These are phyloP conservation scores for Pseudozyma thailandica DNA, from an alignment of 1,284 basidiomycete species.

Conservation along the genomic window DNA sequence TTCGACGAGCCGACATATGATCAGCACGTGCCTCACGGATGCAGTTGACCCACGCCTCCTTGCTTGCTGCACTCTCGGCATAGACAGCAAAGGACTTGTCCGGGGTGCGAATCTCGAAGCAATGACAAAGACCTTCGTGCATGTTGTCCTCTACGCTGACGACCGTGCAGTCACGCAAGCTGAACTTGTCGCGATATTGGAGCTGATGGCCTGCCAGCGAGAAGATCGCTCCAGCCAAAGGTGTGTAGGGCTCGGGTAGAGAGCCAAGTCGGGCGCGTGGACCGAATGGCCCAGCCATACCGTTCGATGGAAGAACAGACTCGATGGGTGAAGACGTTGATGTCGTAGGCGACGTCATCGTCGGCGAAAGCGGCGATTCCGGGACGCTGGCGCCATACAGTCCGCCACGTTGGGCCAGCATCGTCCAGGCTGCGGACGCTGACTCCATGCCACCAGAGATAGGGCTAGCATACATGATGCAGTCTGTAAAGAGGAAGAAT, in stretches of 20 bases:
- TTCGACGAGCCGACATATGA: conserved; percentile 57
- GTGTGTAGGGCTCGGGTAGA: conserved; percentile 38
- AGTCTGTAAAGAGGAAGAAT: conserved; percentile 67
- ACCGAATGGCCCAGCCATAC: conserved; percentile 11
- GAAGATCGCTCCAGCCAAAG: conserved; percentile 46
- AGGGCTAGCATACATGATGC: conserved; percentile 61
- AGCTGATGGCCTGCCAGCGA: conserved; percentile 51
- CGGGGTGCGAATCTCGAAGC: conserved; percentile 66
- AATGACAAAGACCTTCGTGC: conserved; percentile 45
- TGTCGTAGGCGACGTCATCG: conserved; percentile 71
- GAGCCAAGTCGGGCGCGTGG: conserved; percentile 21
- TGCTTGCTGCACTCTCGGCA: conserved; percentile 50
- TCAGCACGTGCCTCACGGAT: conserved; percentile 64
- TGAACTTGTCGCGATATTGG: conserved; percentile 62
- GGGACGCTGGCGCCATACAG: conserved; percentile 45
- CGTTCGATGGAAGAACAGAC: conserved; percentile 14
- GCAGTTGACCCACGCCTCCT: conserved; percentile 58
- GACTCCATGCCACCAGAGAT: conserved; percentile 54
- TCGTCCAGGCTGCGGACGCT: conserved; percentile 56
- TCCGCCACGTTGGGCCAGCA: conserved; percentile 76
- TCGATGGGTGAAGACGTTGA: conserved; percentile 76
- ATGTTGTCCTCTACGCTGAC: conserved; percentile 57
- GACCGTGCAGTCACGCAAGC: conserved; percentile 63
- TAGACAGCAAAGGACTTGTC: conserved; percentile 67
- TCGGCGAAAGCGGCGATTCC: conserved; percentile 22